Base-by-base conservation (phyloP, 768 basidiomycete genomes). In the Flagelloscypha sp. region DNA sequence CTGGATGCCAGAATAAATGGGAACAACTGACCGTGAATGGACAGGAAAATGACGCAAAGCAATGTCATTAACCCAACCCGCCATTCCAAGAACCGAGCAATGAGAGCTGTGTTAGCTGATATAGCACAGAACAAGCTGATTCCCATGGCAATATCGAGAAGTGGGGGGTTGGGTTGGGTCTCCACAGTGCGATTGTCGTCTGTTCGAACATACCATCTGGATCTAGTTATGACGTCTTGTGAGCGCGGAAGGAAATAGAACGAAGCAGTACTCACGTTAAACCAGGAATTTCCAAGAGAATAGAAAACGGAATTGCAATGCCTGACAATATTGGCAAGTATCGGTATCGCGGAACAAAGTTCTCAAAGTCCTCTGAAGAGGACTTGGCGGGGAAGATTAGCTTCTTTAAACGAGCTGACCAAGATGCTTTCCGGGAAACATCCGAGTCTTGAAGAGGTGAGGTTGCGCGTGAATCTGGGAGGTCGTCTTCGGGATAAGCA, bases 231-330 rank as follows among this genome's bases (percentile, higher is more conserved):
- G n/a, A n/a, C n/a, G n/a, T n/a, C n/a, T n/a, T n/a, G n/a, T n/a
- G n/a, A n/a, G n/a, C n/a, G n/a, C n/a, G n/a, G n/a, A n/a, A n/a
- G n/a, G n/a, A n/a, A n/a, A n/a, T n/a, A n/a, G n/a, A n/a, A n/a
- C n/a, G n/a, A n/a, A n/a, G n/a, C n/a, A n/a, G 35, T 70, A 67
- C 40, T 76, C 78, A n/a, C 1, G 84, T 88, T 8, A 88, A 56
- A 11, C 81, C 80, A 1, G 87, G 87, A 19, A 90, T 84, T 47
- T 83, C 81, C 20, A 89, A 64, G n/a, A 90, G 65, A 32, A 88
- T 82, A 12, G 79, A 72, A 47, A 90, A 85, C 0, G 84, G 81
- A 24, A 84, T 74, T 41, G 77, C 52, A 25, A 81, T 63, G 13
- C 79, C 80, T 10, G 83, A 75, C 7, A 84, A 38, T 27, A 85